Evolutionary conservation across 1,139 yeast species (phyloP).

Genomic region (Magnusiomyces tetraspermus): DNA sequence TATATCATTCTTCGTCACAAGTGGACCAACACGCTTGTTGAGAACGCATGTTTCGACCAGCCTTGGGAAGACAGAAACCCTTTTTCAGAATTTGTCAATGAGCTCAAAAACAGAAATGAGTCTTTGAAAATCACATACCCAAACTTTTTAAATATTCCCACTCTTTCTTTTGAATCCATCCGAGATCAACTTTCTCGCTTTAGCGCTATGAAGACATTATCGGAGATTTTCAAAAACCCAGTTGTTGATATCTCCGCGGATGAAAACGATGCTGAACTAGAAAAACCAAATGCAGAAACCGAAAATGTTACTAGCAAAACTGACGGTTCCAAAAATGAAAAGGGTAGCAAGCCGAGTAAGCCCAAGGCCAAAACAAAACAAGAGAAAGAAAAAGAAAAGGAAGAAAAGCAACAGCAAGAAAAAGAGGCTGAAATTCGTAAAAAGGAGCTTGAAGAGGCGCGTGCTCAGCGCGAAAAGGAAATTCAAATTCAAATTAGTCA

Average conservation of each 20-base stretch:
- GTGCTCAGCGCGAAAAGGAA: not conserved
- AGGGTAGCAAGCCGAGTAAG: not conserved
- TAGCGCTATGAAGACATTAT: constrained; percentile 57
- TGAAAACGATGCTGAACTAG: not conserved
- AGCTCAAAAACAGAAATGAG: constrained; percentile 14
- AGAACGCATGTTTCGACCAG: constrained; percentile 31
- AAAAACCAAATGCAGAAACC: not conserved
- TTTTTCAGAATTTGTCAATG: constrained; percentile 21
- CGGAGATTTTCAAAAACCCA: constrained; percentile 40
- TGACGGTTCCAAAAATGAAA: not conserved
- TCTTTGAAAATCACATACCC: constrained; percentile 31
- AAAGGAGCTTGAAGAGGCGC: not conserved
- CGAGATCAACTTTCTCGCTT: constrained; percentile 57
- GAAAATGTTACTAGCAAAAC: not conserved
- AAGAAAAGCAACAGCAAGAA: not conserved
- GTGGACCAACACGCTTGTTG: constrained; percentile 37
- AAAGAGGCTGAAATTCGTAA: constrained; percentile 32
- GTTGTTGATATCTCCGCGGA: constrained; percentile 20
- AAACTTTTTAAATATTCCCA: constrained; percentile 44
- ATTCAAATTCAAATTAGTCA: constrained; percentile 11
- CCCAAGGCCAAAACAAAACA: not conserved
- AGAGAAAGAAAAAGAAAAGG: constrained; percentile 2
- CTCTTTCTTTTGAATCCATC: constrained; percentile 43
- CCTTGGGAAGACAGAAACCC: constrained; percentile 25
- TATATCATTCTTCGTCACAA: constrained; percentile 25